Conservation (phyloP, 2,329 filamentous ascomycete genomes). For the Ophiocordyceps australis region DNA sequence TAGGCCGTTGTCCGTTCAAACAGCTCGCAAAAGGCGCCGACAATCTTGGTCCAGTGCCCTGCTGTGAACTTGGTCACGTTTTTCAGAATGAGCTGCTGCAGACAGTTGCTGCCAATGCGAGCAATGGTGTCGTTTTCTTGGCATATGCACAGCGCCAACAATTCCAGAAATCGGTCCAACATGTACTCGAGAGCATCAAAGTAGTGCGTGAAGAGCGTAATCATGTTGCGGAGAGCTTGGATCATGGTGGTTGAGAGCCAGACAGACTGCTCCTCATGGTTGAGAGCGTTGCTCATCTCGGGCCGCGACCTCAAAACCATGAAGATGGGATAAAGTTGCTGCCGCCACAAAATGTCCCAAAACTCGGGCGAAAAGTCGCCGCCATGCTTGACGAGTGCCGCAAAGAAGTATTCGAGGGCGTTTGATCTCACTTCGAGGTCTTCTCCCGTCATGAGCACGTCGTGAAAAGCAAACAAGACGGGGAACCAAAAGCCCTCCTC, state of each 20-base stretch:
- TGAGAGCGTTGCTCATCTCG: conserved; percentile 88
- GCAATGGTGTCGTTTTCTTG: conserved; percentile 99
- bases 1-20: conserved; percentile 91
- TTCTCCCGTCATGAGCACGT: conserved; percentile 97
- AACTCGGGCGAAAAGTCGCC: conserved; percentile 85
- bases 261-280: conserved; percentile 91
- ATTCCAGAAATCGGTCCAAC: conserved; percentile 90
- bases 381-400: conserved; percentile 77
- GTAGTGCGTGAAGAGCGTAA: conserved; percentile 95
- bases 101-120: conserved; percentile 90
- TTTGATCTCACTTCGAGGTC: conserved; percentile 86
- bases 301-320: conserved; percentile 93
- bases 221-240: conserved; percentile 94
- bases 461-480: conserved; percentile 93
- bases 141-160: conserved; percentile 89
- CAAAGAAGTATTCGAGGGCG: conserved; percentile 92
- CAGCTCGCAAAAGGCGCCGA: conserved; percentile 86
- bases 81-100: conserved; percentile 90
- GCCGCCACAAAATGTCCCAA: conserved; percentile 96
- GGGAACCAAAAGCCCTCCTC: conserved; percentile 99
- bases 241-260: conserved; percentile 99
- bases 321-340: conserved; percentile 95
- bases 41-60: conserved; percentile 85
- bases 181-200: conserved; percentile 94
- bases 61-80: conserved; percentile 84